Base-by-base conservation (phyloP, 768 basidiomycete genomes). In the Tricholoma flavovirens region DNA sequence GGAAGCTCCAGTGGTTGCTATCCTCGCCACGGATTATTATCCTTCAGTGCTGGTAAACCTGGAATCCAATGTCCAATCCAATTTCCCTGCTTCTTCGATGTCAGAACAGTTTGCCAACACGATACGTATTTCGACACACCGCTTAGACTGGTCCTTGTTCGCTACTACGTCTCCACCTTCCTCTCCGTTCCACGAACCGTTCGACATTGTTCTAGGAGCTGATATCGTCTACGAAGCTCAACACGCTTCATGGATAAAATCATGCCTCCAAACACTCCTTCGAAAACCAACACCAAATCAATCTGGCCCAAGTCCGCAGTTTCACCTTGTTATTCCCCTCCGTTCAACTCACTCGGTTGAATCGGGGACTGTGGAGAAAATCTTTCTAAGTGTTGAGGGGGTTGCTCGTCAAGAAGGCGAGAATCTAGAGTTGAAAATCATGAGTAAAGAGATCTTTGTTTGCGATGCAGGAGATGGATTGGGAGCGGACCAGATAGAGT, bases 1-100 rank as follows among this genome's bases (percentile, higher is more conserved):
- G 14, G 24, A 40, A 15, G 21, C 22, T 52, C 54, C 21, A 15
- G 48, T 14, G 17, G 48, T 51, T 6, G 56, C 57, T 1, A 71
- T 93, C 49, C 67, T 86, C 10, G 85, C 89, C 14, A 90, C 87
- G 7, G 92, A 94, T 67, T 90, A 83, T 63, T 90, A 93, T 66
- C 80, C 86, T 1, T 75, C 77, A 11, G 90, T 92, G 1, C 72
- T 94, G 24, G 68, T 69, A 11, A 94, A 95, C 68, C 81, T 95
- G 1, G 64, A 67, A 4, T 61, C 59, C 17, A 95, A 94, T 67
- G 74, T 90, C 48, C 58, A 52, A 2, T 62, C 73, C 9, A 92
- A 93, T 66, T 80, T 86, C 42, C 66, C 70, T 0, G 51, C 64
- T n/a, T 19, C 51, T 2, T 49, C 35, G 1, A 32, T 29, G 1